These are phyloP conservation scores for Rhynchosporium secalis DNA, from an alignment of 2,329 filamentous ascomycete genomes.

Conservation along the genomic window DNA sequence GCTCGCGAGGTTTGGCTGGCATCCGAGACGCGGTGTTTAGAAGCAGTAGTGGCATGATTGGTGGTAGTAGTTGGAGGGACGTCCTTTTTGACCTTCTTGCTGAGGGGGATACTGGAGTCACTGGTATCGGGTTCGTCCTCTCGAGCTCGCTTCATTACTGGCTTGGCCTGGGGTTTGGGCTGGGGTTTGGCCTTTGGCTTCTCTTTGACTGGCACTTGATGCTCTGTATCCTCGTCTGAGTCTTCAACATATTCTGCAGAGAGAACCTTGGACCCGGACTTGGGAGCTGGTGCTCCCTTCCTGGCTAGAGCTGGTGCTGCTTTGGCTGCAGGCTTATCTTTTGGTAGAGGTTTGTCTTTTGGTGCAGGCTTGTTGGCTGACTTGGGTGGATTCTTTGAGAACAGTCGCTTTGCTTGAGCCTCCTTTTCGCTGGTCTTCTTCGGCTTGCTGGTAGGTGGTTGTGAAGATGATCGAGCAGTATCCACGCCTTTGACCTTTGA, in stretches of 20 bases:
- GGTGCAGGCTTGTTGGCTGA: constrained; percentile 16
- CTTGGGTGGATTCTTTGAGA: constrained; percentile 41
- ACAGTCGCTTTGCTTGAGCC: constrained; percentile 56
- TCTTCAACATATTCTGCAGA: constrained; percentile 39
- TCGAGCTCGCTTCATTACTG: constrained; percentile 50
- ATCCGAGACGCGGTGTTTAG: constrained; percentile 49
- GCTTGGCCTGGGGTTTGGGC: constrained; percentile 32
- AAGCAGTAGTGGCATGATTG: background rate
- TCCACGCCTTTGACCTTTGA: constrained; percentile 43
- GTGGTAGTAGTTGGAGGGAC: background rate
- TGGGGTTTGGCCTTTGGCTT: constrained; percentile 44
- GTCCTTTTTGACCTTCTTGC: constrained; percentile 40
- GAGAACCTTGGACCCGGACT: constrained; percentile 35
- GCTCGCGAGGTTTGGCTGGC: constrained; percentile 49
- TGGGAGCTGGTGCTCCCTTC: constrained; percentile 26
- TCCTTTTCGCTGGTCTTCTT: constrained; percentile 58
- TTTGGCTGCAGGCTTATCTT: constrained; percentile 22
- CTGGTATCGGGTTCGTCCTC: constrained; percentile 42
- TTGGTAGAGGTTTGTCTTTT: constrained; percentile 23
- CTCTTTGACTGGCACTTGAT: constrained; percentile 13
- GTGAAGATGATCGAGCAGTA: constrained; percentile 53
- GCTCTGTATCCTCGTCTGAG: constrained; percentile 37
- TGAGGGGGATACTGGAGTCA: constrained; percentile 36
- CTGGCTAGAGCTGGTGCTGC: constrained; percentile 22
- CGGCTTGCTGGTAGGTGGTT: constrained; percentile 51